Evolutionary conservation across 495 filamentous ascomycete species (phyloP), one percentile per base, ranked within the genome.

Genomic region (Trichoderma gamsii): DNA sequence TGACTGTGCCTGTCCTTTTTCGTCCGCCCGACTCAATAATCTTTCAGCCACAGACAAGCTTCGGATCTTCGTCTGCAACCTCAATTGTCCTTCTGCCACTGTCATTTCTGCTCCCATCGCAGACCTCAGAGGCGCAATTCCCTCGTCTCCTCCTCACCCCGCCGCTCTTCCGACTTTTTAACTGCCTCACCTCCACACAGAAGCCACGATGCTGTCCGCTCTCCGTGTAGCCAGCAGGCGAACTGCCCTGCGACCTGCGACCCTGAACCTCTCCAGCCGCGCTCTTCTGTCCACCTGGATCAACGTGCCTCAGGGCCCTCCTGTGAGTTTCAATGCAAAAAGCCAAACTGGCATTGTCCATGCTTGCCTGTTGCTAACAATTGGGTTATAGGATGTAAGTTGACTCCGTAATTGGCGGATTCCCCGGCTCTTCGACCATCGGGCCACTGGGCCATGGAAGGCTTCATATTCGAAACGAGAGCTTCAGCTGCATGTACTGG

Each of bases 241-340:
- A 29, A n/a, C 65, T 46, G 65, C 43, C 23, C 65, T 66, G 41
- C 65, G 65, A 16, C 27, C 65, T 32, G 23, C 41, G n/a, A 51
- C 43, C 41, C n/a, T 49, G 16, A 43, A 16, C 25, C 21, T 51
- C 21, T 16, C 67, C 67, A 63, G 56, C 16, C 59, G 38, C 41
- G 59, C 41, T 38, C 11, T 18, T n/a, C 65, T 68, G 13, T 96
- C 92, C 49, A 89, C 90, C 61, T 97, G 93, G 93, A 86, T 90
- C 71, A 89, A 91, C 69, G 91, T 97, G 63, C 89, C 92, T 72
- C 92, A 97, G 82, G 93, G 93, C 69, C 93, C 93, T 83, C 93
- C 93, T 73, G 93, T 97, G 86, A 80, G 91, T 72, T 27, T 29
- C 44, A 1, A 49, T 49, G 13, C 44, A 5, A 38, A 21, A 0